These are phyloP conservation scores for Solanum clarkiae DNA, from an alignment of 257 asterid genomes.

Conservation along the genomic window DNA sequence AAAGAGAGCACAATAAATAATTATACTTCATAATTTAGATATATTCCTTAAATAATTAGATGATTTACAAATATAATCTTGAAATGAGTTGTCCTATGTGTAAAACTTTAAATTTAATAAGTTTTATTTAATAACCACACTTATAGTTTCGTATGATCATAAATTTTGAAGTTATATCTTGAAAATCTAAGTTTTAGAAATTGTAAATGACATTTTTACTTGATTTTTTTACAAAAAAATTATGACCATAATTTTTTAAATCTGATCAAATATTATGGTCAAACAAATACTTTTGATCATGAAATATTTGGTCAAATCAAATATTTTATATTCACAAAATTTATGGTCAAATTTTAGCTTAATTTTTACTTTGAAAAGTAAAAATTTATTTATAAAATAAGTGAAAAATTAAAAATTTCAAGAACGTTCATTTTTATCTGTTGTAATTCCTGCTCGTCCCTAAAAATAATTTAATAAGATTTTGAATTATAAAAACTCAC, in stretches of 20 bases:
- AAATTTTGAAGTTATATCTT: not conserved
- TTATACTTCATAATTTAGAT: not conserved
- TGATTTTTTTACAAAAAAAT: not conserved
- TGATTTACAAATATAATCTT: not conserved
- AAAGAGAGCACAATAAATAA: not conserved
- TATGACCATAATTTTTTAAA: not conserved
- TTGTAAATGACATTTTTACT: not conserved
- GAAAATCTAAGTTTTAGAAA: not conserved
- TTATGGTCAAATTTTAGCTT: not conserved
- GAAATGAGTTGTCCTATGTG: not conserved
- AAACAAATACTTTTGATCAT: not conserved
- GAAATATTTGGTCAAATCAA: not conserved
- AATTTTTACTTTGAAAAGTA: not conserved
- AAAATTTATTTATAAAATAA: accelerated
- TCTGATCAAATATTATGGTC: not conserved
- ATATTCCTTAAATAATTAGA: not conserved
- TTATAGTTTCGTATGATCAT: not conserved
- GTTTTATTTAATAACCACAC: not conserved
- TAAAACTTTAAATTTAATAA: not conserved
- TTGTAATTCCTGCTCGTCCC: not conserved
- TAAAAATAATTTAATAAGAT: not conserved
- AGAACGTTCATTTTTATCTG: not conserved
- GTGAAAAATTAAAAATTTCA: not conserved
- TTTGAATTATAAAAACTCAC: not conserved
- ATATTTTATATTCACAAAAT: not conserved